These are phyloP conservation scores for Blastosporella zonata DNA, from an alignment of 1,284 basidiomycete species.

Conservation along the genomic window DNA sequence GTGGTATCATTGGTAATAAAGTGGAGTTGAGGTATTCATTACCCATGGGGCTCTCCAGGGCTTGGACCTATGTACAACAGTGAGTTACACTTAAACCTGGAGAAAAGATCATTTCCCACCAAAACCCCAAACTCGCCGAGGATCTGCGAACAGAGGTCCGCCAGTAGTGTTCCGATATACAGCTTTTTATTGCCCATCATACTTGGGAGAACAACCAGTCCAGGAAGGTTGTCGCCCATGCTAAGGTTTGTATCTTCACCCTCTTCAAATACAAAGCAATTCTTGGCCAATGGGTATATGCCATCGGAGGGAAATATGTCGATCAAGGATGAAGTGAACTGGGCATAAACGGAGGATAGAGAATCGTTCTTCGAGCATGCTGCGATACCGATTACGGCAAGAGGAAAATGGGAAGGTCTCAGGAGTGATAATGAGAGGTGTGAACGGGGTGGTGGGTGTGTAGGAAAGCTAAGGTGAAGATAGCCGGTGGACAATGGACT, in stretches of 20 bases:
- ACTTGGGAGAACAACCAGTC: slow-evolving; percentile 70
- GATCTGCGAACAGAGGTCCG: slow-evolving; percentile 82
- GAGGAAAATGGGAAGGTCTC: slow-evolving; percentile 73
- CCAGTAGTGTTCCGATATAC: slow-evolving; percentile 82
- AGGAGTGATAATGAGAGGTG: slow-evolving; percentile 62
- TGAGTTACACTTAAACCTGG: slow-evolving; percentile 18
- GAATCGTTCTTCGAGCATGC: slow-evolving; percentile 57
- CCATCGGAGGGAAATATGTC: slow-evolving; percentile 64
- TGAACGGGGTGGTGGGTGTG: slow-evolving; percentile 62
- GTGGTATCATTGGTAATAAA: slow-evolving; percentile 58
- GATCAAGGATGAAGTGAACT: slow-evolving; percentile 61
- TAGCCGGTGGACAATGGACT: slow-evolving; percentile 71
- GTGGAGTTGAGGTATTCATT: slow-evolving; percentile 73
- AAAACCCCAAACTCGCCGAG: slow-evolving; percentile 79
- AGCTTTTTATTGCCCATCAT: slow-evolving; percentile 79
- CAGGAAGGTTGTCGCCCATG: slow-evolving; percentile 55
- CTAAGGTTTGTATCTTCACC: slow-evolving; percentile 57
- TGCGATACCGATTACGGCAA: slow-evolving; percentile 78
- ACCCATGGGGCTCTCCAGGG: slow-evolving; percentile 66
- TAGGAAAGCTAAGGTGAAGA: slow-evolving; percentile 70
- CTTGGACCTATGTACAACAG: slow-evolving; percentile 47
- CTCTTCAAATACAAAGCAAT: slow-evolving; percentile 80
- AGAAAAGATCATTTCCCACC: slow-evolving; percentile 40
- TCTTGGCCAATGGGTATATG: slow-evolving; percentile 72
- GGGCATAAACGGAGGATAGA: slow-evolving; percentile 57